Evolutionary conservation across 768 basidiomycete genomes (phyloP), one percentile per base, ranked within the genome.

Genomic region (Lactarius akahatsu): DNA sequence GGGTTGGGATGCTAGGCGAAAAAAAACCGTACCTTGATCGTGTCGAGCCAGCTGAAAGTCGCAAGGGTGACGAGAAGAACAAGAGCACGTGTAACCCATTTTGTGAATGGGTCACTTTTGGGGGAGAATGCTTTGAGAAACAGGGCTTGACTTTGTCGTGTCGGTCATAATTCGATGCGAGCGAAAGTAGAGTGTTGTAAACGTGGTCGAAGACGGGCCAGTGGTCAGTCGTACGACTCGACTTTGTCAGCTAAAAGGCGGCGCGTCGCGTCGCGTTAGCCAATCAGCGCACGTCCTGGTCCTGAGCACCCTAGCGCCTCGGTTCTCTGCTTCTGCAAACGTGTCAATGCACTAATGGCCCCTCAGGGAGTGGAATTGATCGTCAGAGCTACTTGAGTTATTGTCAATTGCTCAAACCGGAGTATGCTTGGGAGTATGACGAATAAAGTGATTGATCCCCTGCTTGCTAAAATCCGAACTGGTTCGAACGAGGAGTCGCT

Each of bases 1-100:
- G 38, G 38, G 38, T 13, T 15, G n/a, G 45, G 45, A 32, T n/a
- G n/a, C n/a, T 26, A 11, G 11, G 10, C 5, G 3, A 47, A n/a
- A 9, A 26, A 5, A 23, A 23, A 18, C 23, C 3, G 4, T 26
- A 65, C 70, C 52, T 71, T 71, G 64, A 71, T 71, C 34, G 55
- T 64, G 59, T 71, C 66, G 41, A 67, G 62, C 66, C 66, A 67
- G 62, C 62, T 67, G 54, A 63, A 63, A 13, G 62, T 59, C 50
- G 66, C 62, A 3, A 67, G 41, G 1, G 62, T 15, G 23, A 63
- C 18, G 52, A 67, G 20, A 10, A 67, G 58, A 16, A 63, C 28
- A 10, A 67, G 32, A 34, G 28, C 58, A 3, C 66, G 62, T 6
- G 32, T 60, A 5, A 13, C 66, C 66, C 66, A 67, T 40, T 47